phyloP scores from a whole-genome alignment of 495 filamentous ascomycete species.

The Symbiotaphrina buchneri region DNA sequence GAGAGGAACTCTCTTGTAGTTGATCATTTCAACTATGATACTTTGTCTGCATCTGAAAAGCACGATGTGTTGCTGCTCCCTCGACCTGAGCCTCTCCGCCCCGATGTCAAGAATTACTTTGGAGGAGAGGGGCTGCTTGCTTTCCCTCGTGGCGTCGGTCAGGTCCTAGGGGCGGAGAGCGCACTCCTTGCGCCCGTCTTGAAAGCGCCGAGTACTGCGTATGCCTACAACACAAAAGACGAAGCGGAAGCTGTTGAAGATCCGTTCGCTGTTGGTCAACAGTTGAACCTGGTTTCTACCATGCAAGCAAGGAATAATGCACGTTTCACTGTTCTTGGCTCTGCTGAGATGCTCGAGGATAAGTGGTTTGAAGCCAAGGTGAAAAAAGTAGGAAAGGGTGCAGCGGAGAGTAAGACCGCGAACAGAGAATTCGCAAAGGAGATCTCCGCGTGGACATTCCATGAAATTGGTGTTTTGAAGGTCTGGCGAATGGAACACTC shows the following conservation, averaged over 20 bases:
- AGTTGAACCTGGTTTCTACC: conserved; percentile 59
- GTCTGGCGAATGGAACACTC: conserved; percentile 70
- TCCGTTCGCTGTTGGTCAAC: conserved; percentile 59
- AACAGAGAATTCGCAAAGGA: conserved; percentile 76
- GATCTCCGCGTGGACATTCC: conserved; percentile 76
- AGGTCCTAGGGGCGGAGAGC: conserved; percentile 52
- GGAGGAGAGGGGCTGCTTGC: conserved; percentile 43
- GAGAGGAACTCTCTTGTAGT: conserved; percentile 67
- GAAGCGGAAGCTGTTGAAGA: conserved; percentile 52
- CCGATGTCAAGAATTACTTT: conserved; percentile 64
- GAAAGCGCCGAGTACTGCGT: conserved; percentile 59
- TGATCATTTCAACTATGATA: conserved; percentile 92
- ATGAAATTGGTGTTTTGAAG: conserved; percentile 75
- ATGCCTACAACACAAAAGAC: conserved; percentile 88
- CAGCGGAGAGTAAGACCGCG: conserved; percentile 34
- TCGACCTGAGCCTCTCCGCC: conserved; percentile 31
- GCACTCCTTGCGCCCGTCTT: conserved; percentile 62
- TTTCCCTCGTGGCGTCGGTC: conserved; percentile 57
- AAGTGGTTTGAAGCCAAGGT: conserved; percentile 77
- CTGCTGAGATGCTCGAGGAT: conserved; percentile 68
- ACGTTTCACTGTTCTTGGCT: conserved; percentile 69
- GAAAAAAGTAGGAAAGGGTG: conserved; percentile 21
- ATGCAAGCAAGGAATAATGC: conserved; percentile 88
- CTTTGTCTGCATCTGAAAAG: conserved; percentile 45
- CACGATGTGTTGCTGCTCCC: conserved; percentile 77